phyloP scores from a whole-genome alignment of 768 basidiomycete species.

The Hygrophoropsis aurantiaca region DNA sequence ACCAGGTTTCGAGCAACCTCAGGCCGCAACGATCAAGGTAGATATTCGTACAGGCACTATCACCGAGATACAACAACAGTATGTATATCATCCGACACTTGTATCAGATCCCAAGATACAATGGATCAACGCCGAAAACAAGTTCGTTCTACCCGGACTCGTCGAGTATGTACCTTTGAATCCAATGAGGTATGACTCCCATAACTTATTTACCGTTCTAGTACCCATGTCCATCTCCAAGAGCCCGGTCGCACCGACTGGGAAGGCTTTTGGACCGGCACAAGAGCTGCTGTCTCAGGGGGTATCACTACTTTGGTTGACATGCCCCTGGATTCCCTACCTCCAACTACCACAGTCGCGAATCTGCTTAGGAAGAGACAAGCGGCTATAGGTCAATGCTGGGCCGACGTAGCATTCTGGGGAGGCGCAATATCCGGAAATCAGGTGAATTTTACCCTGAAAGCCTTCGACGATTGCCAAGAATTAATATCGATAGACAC shows the following conservation, averaged over 20 bases:
- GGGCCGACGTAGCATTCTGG: constrained; percentile 79
- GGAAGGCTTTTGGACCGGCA: constrained; percentile 95
- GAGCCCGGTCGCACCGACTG: constrained; percentile 91
- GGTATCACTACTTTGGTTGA: constrained; percentile 96
- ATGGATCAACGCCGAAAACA: constrained; percentile 58
- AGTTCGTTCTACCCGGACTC: constrained; percentile 71
- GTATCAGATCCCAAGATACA: constrained; percentile 24
- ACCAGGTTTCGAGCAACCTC: constrained; percentile 44
- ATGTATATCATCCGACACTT: constrained; percentile 29
- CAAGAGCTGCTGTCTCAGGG: constrained; percentile 84
- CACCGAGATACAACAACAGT: constrained; percentile 40
- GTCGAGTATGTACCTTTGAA: constrained; percentile 65
- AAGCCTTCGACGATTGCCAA: background rate
- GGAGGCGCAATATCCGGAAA: constrained; percentile 94
- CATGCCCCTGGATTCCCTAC: constrained; percentile 98
- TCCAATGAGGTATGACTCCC: too few relatives aligned
- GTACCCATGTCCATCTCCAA: constrained; percentile 90
- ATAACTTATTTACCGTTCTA: constrained; percentile 25
- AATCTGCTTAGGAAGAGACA: constrained; percentile 71
- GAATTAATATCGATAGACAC: constrained; percentile 41
- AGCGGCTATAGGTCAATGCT: constrained; percentile 67
- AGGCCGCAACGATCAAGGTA: constrained; percentile 67
- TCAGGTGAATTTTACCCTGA: constrained; percentile 46
- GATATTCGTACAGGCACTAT: constrained; percentile 62
- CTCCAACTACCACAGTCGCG: constrained; percentile 85